These are phyloP conservation scores for Phytophthora megakarya DNA, from an alignment of 352 stramenopile genomes.

Conservation along the genomic window DNA sequence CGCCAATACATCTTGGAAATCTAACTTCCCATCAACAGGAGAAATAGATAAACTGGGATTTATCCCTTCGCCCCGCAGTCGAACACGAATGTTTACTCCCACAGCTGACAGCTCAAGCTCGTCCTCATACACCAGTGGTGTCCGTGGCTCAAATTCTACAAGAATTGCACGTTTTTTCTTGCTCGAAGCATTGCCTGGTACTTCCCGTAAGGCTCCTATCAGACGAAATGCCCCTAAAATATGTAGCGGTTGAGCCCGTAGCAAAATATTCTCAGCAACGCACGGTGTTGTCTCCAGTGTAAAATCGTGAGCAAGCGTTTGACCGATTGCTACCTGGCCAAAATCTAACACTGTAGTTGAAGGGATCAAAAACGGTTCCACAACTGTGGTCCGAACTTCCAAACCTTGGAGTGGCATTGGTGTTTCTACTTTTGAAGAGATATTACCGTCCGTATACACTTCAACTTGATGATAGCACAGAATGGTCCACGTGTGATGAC, in stretches of 20 bases:
- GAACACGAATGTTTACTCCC: slow-evolving; percentile 40
- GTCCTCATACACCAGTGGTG: slow-evolving; percentile 69
- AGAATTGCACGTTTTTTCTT: slow-evolving; percentile 37
- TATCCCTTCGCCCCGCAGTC: slow-evolving; percentile 71
- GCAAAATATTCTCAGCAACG: slow-evolving; percentile 29
- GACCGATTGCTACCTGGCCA: slow-evolving; percentile 87
- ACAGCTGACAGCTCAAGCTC: slow-evolving; percentile 58
- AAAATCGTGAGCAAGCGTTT: slow-evolving; percentile 61
- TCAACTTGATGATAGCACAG: slow-evolving; percentile 64
- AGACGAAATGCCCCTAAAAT: slow-evolving; percentile 82
- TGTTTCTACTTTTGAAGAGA: neutral
- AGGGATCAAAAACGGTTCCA: slow-evolving; percentile 55
- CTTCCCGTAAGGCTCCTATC: slow-evolving; percentile 63
- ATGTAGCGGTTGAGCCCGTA: slow-evolving; percentile 73
- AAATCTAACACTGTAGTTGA: slow-evolving; percentile 69
- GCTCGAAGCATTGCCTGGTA: slow-evolving; percentile 22
- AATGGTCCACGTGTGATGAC: slow-evolving; percentile 79
- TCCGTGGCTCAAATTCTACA: slow-evolving; percentile 73
- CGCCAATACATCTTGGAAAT: slow-evolving; percentile 75
- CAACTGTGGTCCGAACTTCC: slow-evolving; percentile 66
- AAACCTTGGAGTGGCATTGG: slow-evolving; percentile 49
- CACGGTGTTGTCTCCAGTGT: slow-evolving; percentile 48
- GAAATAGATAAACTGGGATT: slow-evolving; percentile 74
- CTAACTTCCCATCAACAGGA: slow-evolving; percentile 59
- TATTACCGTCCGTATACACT: neutral